Base-by-base conservation (phyloP, 805 yeast genomes). In the Ogataea paradorogensis region DNA sequence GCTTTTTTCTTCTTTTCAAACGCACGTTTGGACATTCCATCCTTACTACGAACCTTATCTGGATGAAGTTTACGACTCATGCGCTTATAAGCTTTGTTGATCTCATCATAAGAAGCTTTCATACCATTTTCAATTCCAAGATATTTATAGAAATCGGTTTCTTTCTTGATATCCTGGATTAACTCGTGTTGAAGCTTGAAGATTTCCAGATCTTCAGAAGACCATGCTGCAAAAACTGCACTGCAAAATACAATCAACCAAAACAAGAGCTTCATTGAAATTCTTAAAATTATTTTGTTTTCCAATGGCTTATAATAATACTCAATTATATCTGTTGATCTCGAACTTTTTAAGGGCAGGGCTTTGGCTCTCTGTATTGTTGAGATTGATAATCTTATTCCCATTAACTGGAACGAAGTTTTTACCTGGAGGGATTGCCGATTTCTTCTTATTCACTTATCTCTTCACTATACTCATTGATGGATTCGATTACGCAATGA, bases 1-100 rank as follows among this genome's bases (percentile, higher is more conserved):
- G 62, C 57, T 47, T 76, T 76, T 42, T 64, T 68, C 30, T 58
- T 35, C 23, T 44, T 45, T 21, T 47, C 39, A 40, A 46, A 54
- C 40, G 46, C 35, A 36, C 43, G 56, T n/a, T 60, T 59, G 46
- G 62, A 58, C 23, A 39, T 30, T 30, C 66, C 71, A 40, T 68
- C 70, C 40, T 58, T 61, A 31, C 65, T 65, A 35, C 61, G 65
- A 22, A 64, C 61, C 61, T 91, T 89, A 63, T 91, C 99, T 0
- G 99, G 99, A 58, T 91, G 99, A 50, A 84, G 70, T 46, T 69
- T 70, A 37, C 83, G 70, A 2, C 95, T 81, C 23, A 82, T 57
- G 52, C 78, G 82, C 56, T 86, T 79, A 65, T 84, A 83, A 15
- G 84, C 83, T 49, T 75, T 78, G 38, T 68, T 68, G 35, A 84